These are phyloP conservation scores for Mortierella polycephala DNA, from an alignment of 371 early-diverging fungal genomes.

Conservation along the genomic window DNA sequence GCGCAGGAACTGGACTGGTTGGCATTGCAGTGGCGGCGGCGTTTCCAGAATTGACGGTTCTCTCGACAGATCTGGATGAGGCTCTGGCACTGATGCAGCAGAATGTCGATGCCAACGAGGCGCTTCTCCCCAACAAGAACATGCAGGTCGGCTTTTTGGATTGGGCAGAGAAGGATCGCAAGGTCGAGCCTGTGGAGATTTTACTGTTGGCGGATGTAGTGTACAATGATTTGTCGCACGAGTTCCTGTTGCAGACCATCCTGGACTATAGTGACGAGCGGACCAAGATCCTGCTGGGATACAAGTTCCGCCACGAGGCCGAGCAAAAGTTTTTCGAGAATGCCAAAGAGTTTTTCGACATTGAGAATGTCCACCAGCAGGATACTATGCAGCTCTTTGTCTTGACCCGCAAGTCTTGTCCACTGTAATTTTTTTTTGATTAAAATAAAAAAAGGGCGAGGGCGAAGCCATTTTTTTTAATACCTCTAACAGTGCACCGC, in stretches of 20 bases:
- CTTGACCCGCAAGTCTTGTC: conserved; percentile 34
- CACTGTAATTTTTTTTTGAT: too few species aligned
- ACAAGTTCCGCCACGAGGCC: conserved; percentile 53
- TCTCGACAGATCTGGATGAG: conserved; percentile 51
- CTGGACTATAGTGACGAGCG: conserved; percentile 47
- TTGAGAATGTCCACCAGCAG: conserved; percentile 46
- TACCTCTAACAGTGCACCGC: background rate
- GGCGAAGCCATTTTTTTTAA: background rate
- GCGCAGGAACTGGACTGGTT: conserved; percentile 54
- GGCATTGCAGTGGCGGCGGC: conserved; percentile 51
- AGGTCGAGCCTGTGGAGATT: conserved; percentile 51
- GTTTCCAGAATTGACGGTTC: conserved; percentile 44
- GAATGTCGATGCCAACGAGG: conserved; percentile 49
- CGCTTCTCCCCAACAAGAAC: conserved; percentile 31
- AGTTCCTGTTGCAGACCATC: conserved; percentile 38
- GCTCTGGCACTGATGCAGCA: conserved; percentile 52
- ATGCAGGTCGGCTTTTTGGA: conserved; percentile 52
- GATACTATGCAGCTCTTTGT: conserved; percentile 55
- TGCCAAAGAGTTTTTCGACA: conserved; percentile 41
- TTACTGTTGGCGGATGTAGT: conserved; percentile 51
- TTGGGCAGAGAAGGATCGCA: conserved; percentile 52
- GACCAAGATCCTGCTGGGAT: conserved; percentile 50
- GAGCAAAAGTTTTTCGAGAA: conserved; percentile 49
- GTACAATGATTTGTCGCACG: conserved; percentile 52
- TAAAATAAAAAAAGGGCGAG: background rate